Evolutionary conservation across 805 yeast species (phyloP), one percentile per base, ranked within the genome.

Genomic region (Candida ascalaphidarum): DNA sequence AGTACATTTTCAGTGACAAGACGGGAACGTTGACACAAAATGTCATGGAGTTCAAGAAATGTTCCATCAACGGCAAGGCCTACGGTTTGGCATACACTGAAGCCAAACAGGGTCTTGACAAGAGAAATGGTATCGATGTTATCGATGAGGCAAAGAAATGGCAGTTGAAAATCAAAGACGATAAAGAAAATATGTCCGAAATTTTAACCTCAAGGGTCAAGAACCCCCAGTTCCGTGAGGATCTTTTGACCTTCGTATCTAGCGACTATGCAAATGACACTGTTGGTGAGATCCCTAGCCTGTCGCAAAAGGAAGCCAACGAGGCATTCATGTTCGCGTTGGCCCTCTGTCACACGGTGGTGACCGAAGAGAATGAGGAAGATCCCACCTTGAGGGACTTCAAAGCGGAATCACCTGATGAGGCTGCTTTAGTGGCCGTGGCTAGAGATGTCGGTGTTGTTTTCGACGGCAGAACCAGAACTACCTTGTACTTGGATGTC

Each of bases 371-470:
- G 7, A 59, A 57, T 26, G 47, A 46, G 3, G 52, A 55, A 7
- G 71, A 67, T 12, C 59, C 58, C 1, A 52, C 46, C 9, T 45
- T 52, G 19, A 48, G 74, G 23, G 63, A 64, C 17, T 77, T 73
- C 55, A 78, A 80, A 42, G 88, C 89, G 1, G 88, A 81, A 46
- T 78, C 86, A 7, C 94, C 94, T 0, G 94, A 81, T 56, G 94
- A 81, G 49, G 74, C 79, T 23, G 88, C 92, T 1, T 61, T 81
- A 30, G 89, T 82, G n/a, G 62, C 79, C 2, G 77, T 71, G 25
- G 89, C 89, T 1, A 60, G 82, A 28, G 89, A 80, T 46, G 41
- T 81, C 17, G 94, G 94, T 7, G 65, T 76, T 39, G 76, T 71
- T 0, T 71, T 79, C 46, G 52, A 65, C 14, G 79, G 69, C 23